phyloP scores from a whole-genome alignment of 352 stramenopile genomes.

The Blastocystis sp. region DNA sequence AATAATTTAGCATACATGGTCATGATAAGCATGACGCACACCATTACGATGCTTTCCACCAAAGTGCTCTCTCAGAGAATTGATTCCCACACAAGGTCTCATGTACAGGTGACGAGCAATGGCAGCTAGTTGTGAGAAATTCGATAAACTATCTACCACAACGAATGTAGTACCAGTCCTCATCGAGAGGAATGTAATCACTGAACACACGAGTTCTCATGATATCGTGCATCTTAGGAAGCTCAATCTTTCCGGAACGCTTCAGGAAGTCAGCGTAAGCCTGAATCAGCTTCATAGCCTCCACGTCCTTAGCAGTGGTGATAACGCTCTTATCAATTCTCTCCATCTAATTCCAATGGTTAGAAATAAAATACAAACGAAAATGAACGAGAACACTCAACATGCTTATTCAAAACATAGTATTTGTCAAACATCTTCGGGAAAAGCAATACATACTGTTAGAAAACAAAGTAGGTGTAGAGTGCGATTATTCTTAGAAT shows the following conservation, averaged over 20 bases:
- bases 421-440: background rate
- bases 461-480: constrained; percentile 9
- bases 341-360: constrained; percentile 31
- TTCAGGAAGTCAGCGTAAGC: constrained; percentile 61
- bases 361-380: background rate
- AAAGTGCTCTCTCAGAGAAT: constrained; percentile 48
- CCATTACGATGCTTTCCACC: constrained; percentile 55
- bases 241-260: constrained; percentile 43
- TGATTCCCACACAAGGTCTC: constrained; percentile 53
- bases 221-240: constrained; percentile 62
- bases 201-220: constrained; percentile 61
- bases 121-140: constrained; percentile 20
- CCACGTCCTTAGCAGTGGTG: constrained; percentile 53
- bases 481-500: constrained; percentile 26
- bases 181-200: constrained; percentile 58
- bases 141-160: constrained; percentile 4
- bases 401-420: background rate
- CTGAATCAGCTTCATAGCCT: constrained; percentile 52
- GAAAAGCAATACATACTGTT: constrained; percentile 7
- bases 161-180: constrained; percentile 63
- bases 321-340: constrained; percentile 61
- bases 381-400: background rate
- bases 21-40: constrained; percentile 47
- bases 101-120: constrained; percentile 62
- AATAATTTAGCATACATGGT: constrained; percentile 25